Percentiles rank a stretch among this genome's conserved stretches.
Conservation (phyloP, 1,284 basidiomycete species). For the Malassezia pachydermatis region DNA sequence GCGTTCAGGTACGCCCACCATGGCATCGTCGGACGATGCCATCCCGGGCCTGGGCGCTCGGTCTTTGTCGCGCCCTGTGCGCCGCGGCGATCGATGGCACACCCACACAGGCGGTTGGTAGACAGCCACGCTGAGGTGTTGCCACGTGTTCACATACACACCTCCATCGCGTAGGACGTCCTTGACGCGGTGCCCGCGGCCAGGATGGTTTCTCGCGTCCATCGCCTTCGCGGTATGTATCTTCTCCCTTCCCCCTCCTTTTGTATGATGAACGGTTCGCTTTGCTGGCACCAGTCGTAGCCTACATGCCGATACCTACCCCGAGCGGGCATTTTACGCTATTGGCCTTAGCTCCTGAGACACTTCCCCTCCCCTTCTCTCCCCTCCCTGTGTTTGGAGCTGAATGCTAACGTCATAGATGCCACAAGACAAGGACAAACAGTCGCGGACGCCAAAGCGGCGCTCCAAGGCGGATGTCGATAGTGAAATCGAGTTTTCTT, state of each 20-base stretch:
- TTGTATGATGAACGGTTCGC: constrained; percentile 16
- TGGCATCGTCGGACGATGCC: no score
- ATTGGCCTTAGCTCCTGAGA: constrained; percentile 18
- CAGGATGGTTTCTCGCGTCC: background rate
- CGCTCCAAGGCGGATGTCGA: background rate
- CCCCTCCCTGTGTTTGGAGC: background rate
- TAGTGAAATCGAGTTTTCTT: background rate
- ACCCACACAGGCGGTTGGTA: constrained; percentile 6
- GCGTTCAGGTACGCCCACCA: no score
- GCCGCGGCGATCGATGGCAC: constrained; percentile 6
- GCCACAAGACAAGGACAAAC: background rate
- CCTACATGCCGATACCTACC: constrained; percentile 16
- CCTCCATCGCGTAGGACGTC: no score
- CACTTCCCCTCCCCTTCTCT: background rate
- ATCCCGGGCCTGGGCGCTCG: constrained; percentile 7
- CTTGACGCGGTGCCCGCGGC: background rate
- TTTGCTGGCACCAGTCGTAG: constrained; percentile 23
- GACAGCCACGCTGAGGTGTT: no score
- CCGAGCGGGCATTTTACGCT: constrained; percentile 21
- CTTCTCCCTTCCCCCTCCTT: background rate
- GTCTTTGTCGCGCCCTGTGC: background rate
- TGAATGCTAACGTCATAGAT: constrained; percentile 10
- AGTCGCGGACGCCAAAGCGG: background rate
- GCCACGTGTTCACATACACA: constrained; percentile 10
- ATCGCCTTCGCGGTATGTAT: constrained; percentile 12